Evolutionary conservation across 192 early-diverging fungal genomes (phyloP), one percentile per base, ranked within the genome.

Genomic region (Umbelopsis sp.): DNA sequence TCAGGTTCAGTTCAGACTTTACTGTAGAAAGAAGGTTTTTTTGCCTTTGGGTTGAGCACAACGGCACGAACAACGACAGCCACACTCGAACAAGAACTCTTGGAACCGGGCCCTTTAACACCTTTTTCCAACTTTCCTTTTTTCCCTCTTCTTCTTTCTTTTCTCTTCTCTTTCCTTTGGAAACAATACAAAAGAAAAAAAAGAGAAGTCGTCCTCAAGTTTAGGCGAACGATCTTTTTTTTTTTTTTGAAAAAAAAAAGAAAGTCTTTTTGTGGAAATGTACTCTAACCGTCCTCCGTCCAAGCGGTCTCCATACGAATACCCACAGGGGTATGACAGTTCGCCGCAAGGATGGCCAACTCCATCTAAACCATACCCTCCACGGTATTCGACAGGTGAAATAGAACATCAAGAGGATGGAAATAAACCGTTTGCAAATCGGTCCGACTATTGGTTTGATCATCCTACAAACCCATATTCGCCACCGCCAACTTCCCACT

Each of bases 301-400:
- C 26, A 62, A 34, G 31, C 56, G 56, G 47, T 49, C 47, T n/a
- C 47, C 47, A 32, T 62, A 62, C 31, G 56, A 62, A 36, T 62
- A 62, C 56, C 56, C 56, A 4, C 56, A 62, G 56, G 56, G 56
- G 56, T 62, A 62, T 32, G 56, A 62, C 20, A 62, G 32, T 62
- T 62, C 56, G 20, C 38, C 7, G 38, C 56, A 62, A n/a, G 47
- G 16, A 34, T 62, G 56, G 56, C 56, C 56, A 1, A 34, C 56
- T 2, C 24, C 56, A 26, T 17, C 56, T 17, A 62, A 22, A 56
- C 26, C 56, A 8, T 34, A 62, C 17, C 26, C 31, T 62, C 56
- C 26, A 29, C 56, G 56, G n/a, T 62, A 34, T 34, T 29, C 16
- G 0, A 62, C 29, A 20, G 31, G 26, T 34, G 56, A 62, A 4